Base-by-base conservation (phyloP, 805 yeast genomes). In the Metschnikowia lochheadii region DNA sequence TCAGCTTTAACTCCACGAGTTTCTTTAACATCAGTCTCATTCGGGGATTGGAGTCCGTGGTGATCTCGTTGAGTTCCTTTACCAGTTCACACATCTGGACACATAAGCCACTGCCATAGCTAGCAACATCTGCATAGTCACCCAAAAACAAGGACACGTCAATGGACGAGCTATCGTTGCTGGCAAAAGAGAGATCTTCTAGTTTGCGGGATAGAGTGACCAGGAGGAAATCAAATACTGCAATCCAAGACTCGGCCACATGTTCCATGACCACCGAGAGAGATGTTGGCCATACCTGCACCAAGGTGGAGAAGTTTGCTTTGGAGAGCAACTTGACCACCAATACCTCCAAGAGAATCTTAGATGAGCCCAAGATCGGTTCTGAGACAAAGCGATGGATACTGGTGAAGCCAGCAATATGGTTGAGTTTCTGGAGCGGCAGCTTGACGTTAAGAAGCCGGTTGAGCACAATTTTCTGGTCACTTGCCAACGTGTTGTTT, bases 151-250 rank as follows among this genome's bases (percentile, higher is more conserved):
- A 43, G 20, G 58, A 58, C 7, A 72, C 52, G 52, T 68, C 68
- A 48, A 60, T 54, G 21, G 52, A 44, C 46, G 58, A 49, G 17
- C 52, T 52, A 41, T 61, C 63, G 21, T 53, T 56, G n/a, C 49
- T 49, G 7, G 60, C 58, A 15, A 57, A 56, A 5, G 69, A 57
- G 26, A 72, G 59, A 18, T 61, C 64, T 40, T 72, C 76, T 15
- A 72, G 58, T 48, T 66, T 68, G 73, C 75, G 67, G 3, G 73
- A 65, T 6, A 62, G 54, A 1, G 64, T 41, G 5, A 63, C 50
- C 29, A 70, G 55, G 2, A 65, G 41, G n/a, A 66, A 60, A 33
- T 67, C 68, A 31, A 67, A 52, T 1, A 68, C 45, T 3, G 51
- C 52, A 21, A 44, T 54, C 49, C 66, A 56, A 0, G 62, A 52